Evolutionary conservation across 352 stramenopile species (phyloP).

Genomic region (Phytopythium kandeliae): DNA sequence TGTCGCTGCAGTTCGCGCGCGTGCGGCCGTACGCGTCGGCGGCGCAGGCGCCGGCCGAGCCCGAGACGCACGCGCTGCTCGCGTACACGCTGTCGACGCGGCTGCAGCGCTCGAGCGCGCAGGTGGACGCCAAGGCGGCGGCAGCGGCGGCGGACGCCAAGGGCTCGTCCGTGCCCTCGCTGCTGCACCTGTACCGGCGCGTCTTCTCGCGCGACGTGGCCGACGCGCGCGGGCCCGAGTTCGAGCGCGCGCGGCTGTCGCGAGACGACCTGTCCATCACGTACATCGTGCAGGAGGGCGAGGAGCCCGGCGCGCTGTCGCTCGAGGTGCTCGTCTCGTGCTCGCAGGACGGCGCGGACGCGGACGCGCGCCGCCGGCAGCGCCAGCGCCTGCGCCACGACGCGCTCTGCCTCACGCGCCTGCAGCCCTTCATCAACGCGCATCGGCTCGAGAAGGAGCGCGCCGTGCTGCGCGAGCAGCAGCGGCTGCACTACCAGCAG

Average conservation of each 20-base stretch:
- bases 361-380: slow-evolving; percentile 19
- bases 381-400: slow-evolving; percentile 49
- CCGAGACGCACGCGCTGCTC: slow-evolving; percentile 53
- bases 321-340: slow-evolving; percentile 64
- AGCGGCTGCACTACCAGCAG: slow-evolving; percentile 7
- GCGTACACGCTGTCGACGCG: slow-evolving; percentile 56
- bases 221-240: slow-evolving; percentile 26
- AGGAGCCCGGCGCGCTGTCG: slow-evolving; percentile 22
- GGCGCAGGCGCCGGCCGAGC: slow-evolving; percentile 6
- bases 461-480: slow-evolving; percentile 3
- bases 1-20: slow-evolving; percentile 44
- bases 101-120: slow-evolving; percentile 52
- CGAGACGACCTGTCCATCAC: slow-evolving; percentile 51
- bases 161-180: slow-evolving; percentile 37
- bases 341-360: slow-evolving; percentile 22
- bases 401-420: slow-evolving; percentile 45
- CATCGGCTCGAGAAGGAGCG: slow-evolving; percentile 30
- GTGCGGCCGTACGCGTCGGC: slow-evolving; percentile 24
- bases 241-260: slow-evolving; percentile 27
- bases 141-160: slow-evolving; percentile 15
- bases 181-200: slow-evolving; percentile 58
- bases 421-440: slow-evolving; percentile 48
- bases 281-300: slow-evolving; percentile 60
- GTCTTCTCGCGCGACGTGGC: slow-evolving; percentile 31
- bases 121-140: no score